Percentiles rank a stretch among this genome's conserved stretches.
phyloP scores from a whole-genome alignment of 176 grass and related monocot genomes.

The Areca catechu region DNA sequence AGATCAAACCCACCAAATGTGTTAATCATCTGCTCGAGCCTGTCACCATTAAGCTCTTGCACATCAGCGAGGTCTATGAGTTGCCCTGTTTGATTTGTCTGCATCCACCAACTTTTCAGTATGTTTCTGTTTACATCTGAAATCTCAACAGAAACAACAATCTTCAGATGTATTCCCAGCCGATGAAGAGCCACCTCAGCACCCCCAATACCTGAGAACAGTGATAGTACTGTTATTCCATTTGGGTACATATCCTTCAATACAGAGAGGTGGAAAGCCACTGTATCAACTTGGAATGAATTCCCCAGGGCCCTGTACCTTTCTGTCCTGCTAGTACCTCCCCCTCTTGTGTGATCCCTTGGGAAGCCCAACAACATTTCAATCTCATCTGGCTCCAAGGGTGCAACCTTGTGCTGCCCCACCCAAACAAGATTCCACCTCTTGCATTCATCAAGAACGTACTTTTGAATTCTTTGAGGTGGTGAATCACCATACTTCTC shows the following conservation, averaged over 20 bases:
- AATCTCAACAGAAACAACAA: conserved; percentile 67
- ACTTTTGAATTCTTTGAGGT: conserved; percentile 29
- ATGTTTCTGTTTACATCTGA: conserved; percentile 50
- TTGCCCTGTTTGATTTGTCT: conserved; percentile 49
- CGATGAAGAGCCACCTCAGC: conserved; percentile 90
- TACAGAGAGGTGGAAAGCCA: conserved; percentile 64
- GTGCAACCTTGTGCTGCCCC: conserved; percentile 62
- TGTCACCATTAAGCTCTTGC: conserved; percentile 23
- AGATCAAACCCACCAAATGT: conserved; percentile 59
- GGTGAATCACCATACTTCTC: conserved; percentile 22
- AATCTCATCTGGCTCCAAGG: conserved; percentile 73
- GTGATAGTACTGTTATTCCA: conserved; percentile 56
- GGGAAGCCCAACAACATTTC: conserved; percentile 75
- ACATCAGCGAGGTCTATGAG: conserved; percentile 64
- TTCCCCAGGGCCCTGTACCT: conserved; percentile 65
- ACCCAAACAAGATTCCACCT: conserved; percentile 92
- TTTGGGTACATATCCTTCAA: conserved; percentile 57
- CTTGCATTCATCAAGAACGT: conserved; percentile 48
- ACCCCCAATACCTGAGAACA: conserved; percentile 93
- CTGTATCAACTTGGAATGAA: conserved; percentile 84
- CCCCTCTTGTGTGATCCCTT: conserved; percentile 67
- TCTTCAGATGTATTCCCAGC: conserved; percentile 54
- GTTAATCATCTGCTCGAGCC: conserved; percentile 20
- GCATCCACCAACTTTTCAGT: conserved; percentile 77
- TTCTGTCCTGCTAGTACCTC: conserved; percentile 43